phyloP scores from a whole-genome alignment of 2,329 filamentous ascomycete species.

The Aspergillus viridinutans region DNA sequence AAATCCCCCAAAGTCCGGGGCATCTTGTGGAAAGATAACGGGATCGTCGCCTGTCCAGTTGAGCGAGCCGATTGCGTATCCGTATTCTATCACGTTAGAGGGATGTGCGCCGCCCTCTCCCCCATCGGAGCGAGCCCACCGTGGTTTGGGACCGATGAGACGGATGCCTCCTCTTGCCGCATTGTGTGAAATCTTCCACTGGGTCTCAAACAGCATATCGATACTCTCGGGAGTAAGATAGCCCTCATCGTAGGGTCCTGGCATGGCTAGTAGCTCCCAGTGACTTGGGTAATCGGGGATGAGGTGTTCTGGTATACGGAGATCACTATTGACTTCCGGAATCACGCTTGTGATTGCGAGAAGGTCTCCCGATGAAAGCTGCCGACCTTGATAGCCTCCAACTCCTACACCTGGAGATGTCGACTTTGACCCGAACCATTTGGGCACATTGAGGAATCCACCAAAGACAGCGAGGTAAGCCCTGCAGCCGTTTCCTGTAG shows the following conservation, averaged over 20 bases:
- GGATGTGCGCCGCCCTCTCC: slow-evolving; percentile 63
- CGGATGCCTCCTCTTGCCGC: slow-evolving; percentile 58
- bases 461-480: slow-evolving; percentile 57
- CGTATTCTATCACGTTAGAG: slow-evolving; percentile 56
- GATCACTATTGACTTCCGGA: slow-evolving; percentile 28
- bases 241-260: slow-evolving; percentile 54
- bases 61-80: slow-evolving; percentile 55
- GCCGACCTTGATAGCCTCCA: slow-evolving; percentile 58
- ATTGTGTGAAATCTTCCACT: slow-evolving; percentile 61
- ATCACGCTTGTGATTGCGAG: slow-evolving; percentile 43
- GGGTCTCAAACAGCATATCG: slow-evolving; percentile 53
- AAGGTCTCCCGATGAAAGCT: slow-evolving; percentile 52
- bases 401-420: slow-evolving; percentile 56
- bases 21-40: slow-evolving; percentile 57
- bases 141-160: slow-evolving; percentile 54
- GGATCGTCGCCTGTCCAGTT: slow-evolving; percentile 61
- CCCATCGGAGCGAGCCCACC: slow-evolving; percentile 57
- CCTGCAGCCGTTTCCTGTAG: slow-evolving; percentile 51
- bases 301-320: slow-evolving; percentile 43
- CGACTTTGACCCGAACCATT: slow-evolving; percentile 57
- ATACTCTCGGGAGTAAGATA: slow-evolving; percentile 51
- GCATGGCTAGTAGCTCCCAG: slow-evolving; percentile 54
- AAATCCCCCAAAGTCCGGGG: slow-evolving; percentile 60
- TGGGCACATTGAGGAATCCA: slow-evolving; percentile 51
- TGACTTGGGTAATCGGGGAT: slow-evolving; percentile 48